Conservation (phyloP, 495 filamentous ascomycete genomes). For the Mytilinidion resinicola region DNA sequence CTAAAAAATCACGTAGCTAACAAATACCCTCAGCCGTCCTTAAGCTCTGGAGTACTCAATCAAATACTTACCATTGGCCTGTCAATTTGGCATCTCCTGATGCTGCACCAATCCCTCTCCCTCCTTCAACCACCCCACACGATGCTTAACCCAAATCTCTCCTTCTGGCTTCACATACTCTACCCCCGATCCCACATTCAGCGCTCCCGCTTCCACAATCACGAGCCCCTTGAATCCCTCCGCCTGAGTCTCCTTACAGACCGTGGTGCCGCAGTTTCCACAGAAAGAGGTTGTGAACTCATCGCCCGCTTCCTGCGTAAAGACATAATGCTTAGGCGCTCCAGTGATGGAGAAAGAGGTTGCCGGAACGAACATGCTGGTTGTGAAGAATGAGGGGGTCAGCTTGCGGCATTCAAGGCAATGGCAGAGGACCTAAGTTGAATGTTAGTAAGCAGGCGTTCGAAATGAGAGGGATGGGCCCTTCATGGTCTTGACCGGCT, state of each 20-base stretch:
- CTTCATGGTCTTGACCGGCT: slow-evolving; percentile 11
- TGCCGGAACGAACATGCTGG: slow-evolving; percentile 17
- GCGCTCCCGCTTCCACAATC: slow-evolving; percentile 14
- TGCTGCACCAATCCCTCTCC: slow-evolving; percentile 16
- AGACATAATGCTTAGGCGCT: slow-evolving; percentile 8
- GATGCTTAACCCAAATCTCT: slow-evolving; percentile 19
- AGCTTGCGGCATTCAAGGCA: slow-evolving; percentile 21
- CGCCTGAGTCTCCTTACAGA: slow-evolving; percentile 25
- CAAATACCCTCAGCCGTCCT: no score
- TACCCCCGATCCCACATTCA: slow-evolving; percentile 5
- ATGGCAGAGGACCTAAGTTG: slow-evolving; percentile 22
- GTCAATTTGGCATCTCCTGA: slow-evolving; percentile 2
- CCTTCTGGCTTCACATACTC: slow-evolving; percentile 9
- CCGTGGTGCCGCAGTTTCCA: slow-evolving; percentile 12
- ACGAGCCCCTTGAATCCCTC: slow-evolving; percentile 15
- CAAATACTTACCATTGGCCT: no score
- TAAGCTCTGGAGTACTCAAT: no score
- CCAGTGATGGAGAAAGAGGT: slow-evolving; percentile 6
- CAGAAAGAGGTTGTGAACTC: slow-evolving; percentile 23
- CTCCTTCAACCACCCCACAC: slow-evolving; percentile 16
- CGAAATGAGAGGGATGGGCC: not conserved
- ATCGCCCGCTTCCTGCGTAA: slow-evolving; percentile 16
- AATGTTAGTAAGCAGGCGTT: not conserved
- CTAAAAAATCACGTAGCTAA: no score
- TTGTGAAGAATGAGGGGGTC: slow-evolving; percentile 15